Percentiles rank a stretch among this genome's conserved stretches.
Evolutionary conservation across 2,329 filamentous ascomycete genomes (phyloP).

Genomic region (Coniochaeta sp.): DNA sequence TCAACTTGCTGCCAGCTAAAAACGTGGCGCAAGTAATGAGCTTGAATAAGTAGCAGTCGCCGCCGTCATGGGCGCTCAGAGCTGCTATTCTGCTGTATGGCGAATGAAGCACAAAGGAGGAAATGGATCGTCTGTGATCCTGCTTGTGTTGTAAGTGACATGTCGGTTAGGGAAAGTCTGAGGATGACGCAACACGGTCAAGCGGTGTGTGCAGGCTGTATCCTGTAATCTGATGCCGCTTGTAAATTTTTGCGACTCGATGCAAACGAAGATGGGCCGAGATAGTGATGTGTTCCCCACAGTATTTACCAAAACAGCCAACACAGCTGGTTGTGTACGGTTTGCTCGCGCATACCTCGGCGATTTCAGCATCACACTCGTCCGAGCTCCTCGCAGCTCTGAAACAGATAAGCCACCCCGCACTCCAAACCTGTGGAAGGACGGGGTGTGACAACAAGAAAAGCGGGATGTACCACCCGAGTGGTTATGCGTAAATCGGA

Average conservation of each 20-base stretch:
- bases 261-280: not conserved
- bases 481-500: not conserved
- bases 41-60: not conserved
- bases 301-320: not conserved
- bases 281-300: not conserved
- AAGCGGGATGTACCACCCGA: not conserved
- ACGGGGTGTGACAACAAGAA: not conserved
- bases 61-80: not conserved
- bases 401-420: constrained; percentile 5
- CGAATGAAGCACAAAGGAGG: not conserved
- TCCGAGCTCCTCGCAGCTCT: not conserved
- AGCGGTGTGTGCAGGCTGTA: not conserved
- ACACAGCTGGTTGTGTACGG: not conserved
- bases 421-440: not conserved
- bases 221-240: not conserved
- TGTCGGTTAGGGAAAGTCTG: not conserved
- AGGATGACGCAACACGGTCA: not conserved
- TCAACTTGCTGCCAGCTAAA: not conserved
- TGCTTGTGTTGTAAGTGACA: not conserved
- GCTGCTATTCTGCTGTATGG: not conserved
- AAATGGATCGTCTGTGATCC: not conserved
- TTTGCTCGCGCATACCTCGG: not conserved
- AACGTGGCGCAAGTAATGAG: not conserved
- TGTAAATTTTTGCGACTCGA: not conserved
- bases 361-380: not conserved